Conservation (phyloP, 2,329 filamentous ascomycete species). For the Fusarium sarcochroum region DNA sequence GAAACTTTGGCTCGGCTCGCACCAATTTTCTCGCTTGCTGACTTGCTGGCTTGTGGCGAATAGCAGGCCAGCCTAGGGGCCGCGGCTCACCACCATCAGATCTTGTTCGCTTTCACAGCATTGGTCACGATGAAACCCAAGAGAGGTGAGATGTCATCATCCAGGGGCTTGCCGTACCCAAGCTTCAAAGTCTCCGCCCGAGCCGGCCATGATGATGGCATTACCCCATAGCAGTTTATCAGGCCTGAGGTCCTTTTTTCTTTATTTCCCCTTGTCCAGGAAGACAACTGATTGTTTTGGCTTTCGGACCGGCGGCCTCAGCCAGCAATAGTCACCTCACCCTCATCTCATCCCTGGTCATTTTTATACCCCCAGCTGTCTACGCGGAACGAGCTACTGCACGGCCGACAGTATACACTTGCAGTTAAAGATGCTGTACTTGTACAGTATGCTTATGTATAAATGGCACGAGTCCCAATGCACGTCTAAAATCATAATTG, state of each 20-base stretch:
- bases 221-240: slow-evolving; percentile 14
- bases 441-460: slow-evolving; percentile 6
- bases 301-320: slow-evolving; percentile 3
- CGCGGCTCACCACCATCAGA: slow-evolving; percentile 34
- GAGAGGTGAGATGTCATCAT: slow-evolving; percentile 41
- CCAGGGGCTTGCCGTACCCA: slow-evolving; percentile 36
- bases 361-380: slow-evolving; percentile 4
- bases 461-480: slow-evolving; percentile 22
- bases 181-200: slow-evolving; percentile 36
- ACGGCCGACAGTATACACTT: slow-evolving; percentile 6
- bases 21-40: slow-evolving; percentile 22
- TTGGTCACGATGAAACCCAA: slow-evolving; percentile 30
- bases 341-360: slow-evolving; percentile 7
- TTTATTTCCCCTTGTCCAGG: too few relatives aligned
- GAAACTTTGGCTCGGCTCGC: slow-evolving; percentile 23
- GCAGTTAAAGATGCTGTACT: slow-evolving; percentile 14
- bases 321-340: not conserved
- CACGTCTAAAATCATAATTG: slow-evolving; percentile 11
- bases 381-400: slow-evolving; percentile 30
- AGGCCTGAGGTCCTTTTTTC: not conserved
- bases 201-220: slow-evolving; percentile 37
- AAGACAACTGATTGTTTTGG: not conserved
- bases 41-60: slow-evolving; percentile 11
- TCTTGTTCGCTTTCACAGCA: slow-evolving; percentile 17
- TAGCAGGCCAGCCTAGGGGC: slow-evolving; percentile 11